phyloP scores from a whole-genome alignment of 805 yeast species.

The Lipomyces orientalis region DNA sequence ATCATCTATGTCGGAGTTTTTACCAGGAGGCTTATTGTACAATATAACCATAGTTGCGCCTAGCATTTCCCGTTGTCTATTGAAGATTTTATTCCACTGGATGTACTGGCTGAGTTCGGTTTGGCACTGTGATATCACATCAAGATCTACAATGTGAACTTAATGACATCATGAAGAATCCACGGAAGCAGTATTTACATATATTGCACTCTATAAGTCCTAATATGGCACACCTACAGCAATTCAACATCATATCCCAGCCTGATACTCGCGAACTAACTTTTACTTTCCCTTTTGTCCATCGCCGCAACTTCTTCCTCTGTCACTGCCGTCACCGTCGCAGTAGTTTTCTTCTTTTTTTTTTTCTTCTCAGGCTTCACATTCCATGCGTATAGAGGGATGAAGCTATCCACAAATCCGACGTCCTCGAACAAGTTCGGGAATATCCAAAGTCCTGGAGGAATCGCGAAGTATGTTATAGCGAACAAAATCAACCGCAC shows the following conservation, averaged over 20 bases:
- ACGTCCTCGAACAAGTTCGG: slow-evolving; percentile 96
- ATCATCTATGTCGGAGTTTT: not conserved
- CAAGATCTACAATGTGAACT: no score
- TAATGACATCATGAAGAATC: not conserved
- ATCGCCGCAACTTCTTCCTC: slow-evolving; percentile 10
- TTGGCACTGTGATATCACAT: not conserved
- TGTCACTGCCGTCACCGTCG: slow-evolving; percentile 13
- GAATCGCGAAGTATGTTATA: slow-evolving; percentile 60
- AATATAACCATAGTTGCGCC: no score
- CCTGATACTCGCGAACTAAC: not conserved
- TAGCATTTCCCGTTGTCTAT: not conserved
- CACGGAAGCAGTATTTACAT: not conserved
- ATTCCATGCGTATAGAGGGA: slow-evolving; percentile 87
- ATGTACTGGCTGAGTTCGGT: not conserved
- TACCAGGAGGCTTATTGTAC: not conserved
- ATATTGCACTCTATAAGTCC: not conserved
- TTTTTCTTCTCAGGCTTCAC: slow-evolving; percentile 29
- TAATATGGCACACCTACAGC: not conserved
- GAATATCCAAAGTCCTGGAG: slow-evolving; percentile 91
- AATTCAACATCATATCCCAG: not conserved
- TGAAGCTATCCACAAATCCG: slow-evolving; percentile 89
- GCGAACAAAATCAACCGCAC: slow-evolving; percentile 74
- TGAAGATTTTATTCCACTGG: no score
- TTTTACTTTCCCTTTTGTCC: not conserved
- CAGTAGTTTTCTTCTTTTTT: slow-evolving; percentile 17